These are phyloP conservation scores for Lasiosphaeria hispida DNA, from an alignment of 495 filamentous ascomycete genomes.

Conservation along the genomic window DNA sequence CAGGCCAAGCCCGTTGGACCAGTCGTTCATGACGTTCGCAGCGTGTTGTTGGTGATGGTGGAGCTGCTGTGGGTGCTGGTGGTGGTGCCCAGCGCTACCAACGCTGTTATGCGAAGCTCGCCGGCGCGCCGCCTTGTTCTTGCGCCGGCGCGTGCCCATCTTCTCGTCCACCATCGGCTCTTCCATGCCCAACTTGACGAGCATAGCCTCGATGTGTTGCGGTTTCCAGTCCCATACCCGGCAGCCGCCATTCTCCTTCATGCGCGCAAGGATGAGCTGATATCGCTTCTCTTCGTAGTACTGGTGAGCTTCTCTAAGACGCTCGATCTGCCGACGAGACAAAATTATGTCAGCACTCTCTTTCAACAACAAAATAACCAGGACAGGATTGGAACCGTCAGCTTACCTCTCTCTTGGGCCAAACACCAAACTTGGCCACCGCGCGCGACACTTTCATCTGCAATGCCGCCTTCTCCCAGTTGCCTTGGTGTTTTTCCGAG, in stretches of 20 bases:
- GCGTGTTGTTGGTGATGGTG: conserved; percentile 15
- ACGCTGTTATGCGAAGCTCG: conserved; percentile 31
- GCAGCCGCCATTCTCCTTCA: conserved; percentile 41
- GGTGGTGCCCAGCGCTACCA: conserved; percentile 7
- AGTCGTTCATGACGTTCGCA: conserved; percentile 24
- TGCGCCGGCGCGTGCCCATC: conserved; percentile 28
- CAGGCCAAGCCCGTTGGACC: conserved; percentile 30
- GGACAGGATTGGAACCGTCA: background rate
- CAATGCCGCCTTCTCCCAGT: conserved; percentile 43
- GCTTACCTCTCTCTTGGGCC: conserved; percentile 46
- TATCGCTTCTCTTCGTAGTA: conserved; percentile 35
- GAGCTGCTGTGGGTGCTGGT: background rate
- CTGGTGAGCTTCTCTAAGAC: conserved; percentile 30
- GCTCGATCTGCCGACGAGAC: conserved; percentile 19
- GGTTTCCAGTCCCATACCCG: conserved; percentile 39
- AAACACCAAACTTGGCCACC: conserved; percentile 42
- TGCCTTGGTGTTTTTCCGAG: conserved; percentile 38
- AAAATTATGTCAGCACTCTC: conserved; percentile 7
- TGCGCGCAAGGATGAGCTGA: conserved; percentile 30
- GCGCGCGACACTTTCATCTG: conserved; percentile 51
- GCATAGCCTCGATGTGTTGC: conserved; percentile 36
- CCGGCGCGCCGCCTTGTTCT: conserved; percentile 34
- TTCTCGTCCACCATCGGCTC: conserved; percentile 31
- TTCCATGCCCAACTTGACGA: conserved; percentile 37
- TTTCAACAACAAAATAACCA: background rate